Conservation (phyloP, 202 grass and related monocot genomes). For the Schoenoplectus triqueter region DNA sequence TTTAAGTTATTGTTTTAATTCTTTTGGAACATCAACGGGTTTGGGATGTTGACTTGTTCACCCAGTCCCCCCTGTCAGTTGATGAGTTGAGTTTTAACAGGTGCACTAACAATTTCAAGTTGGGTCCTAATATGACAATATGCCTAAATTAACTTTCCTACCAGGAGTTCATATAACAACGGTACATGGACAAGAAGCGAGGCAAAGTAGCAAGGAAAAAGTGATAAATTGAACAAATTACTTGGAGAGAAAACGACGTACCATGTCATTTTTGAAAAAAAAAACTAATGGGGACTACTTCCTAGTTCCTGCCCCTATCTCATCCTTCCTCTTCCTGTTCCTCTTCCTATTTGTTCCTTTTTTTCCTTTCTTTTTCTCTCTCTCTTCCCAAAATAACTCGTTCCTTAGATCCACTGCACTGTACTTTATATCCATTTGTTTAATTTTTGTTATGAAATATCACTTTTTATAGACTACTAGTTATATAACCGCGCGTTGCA, state of each 20-base stretch:
- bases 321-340: background rate
- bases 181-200: slow-evolving; percentile 13
- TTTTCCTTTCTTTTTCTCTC: background rate
- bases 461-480: too few relatives aligned
- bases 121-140: slow-evolving; percentile 14
- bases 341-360: background rate
- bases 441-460: slow-evolving; percentile 20
- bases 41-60: background rate
- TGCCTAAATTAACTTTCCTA: background rate
- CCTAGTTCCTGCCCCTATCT: slow-evolving; percentile 1
- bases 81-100: background rate
- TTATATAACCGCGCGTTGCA: too few relatives aligned
- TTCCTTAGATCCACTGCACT: background rate
- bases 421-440: background rate
- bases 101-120: background rate
- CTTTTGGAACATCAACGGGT: too few relatives aligned
- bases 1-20: too few relatives aligned
- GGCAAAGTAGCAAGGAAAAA: slow-evolving; percentile 11
- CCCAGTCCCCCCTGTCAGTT: background rate
- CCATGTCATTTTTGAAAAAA: slow-evolving; percentile 32
- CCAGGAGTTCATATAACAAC: slow-evolving; percentile 9
- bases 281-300: slow-evolving; percentile 27
- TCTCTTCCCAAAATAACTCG: slow-evolving; percentile 28
- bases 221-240: slow-evolving; percentile 31
- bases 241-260: slow-evolving; percentile 21